Evolutionary conservation across 108 stramenopile species (phyloP).

Genomic region (Schizochytrium sp.): DNA sequence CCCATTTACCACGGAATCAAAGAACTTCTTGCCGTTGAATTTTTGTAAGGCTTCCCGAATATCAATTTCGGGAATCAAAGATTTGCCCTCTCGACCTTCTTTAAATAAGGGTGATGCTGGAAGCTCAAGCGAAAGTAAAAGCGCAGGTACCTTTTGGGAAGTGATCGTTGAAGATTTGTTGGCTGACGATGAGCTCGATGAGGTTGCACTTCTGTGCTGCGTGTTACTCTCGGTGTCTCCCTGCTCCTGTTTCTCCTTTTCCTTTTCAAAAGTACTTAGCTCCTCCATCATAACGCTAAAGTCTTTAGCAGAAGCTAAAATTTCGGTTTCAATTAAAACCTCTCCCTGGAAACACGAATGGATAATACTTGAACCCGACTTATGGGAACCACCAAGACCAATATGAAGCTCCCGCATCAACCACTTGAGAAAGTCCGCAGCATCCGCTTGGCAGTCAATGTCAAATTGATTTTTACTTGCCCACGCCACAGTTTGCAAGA

Average conservation of each 20-base stretch:
- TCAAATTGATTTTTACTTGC: slow-evolving; percentile 88
- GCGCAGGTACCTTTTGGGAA: slow-evolving; percentile 77
- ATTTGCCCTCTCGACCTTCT: slow-evolving; percentile 89
- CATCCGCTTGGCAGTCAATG: slow-evolving; percentile 88
- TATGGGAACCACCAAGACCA: slow-evolving; percentile 73
- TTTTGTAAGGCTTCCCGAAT: slow-evolving; percentile 90
- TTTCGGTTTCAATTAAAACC: slow-evolving; percentile 84
- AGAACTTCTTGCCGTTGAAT: slow-evolving; percentile 90
- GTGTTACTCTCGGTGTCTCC: slow-evolving; percentile 74
- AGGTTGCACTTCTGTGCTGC: slow-evolving; percentile 61
- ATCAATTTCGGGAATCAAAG: slow-evolving; percentile 97
- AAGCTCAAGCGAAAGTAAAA: slow-evolving; percentile 94
- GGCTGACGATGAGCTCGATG: slow-evolving; percentile 27
- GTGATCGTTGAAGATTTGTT: slow-evolving; percentile 5
- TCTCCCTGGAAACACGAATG: slow-evolving; percentile 90
- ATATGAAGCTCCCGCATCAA: slow-evolving; percentile 91
- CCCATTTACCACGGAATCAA: slow-evolving; percentile 77
- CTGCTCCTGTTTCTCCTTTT: slow-evolving; percentile 78
- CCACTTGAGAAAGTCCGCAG: slow-evolving; percentile 94
- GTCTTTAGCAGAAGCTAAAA: slow-evolving; percentile 65
- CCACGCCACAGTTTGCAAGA: slow-evolving; percentile 87
- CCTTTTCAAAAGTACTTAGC: slow-evolving; percentile 62
- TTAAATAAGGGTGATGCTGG: slow-evolving; percentile 97
- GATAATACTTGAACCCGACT: slow-evolving; percentile 79
- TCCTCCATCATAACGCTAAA: slow-evolving; percentile 67